Evolutionary conservation across 441 rosid genomes (phyloP).

Genomic region (Hura crepitans): DNA sequence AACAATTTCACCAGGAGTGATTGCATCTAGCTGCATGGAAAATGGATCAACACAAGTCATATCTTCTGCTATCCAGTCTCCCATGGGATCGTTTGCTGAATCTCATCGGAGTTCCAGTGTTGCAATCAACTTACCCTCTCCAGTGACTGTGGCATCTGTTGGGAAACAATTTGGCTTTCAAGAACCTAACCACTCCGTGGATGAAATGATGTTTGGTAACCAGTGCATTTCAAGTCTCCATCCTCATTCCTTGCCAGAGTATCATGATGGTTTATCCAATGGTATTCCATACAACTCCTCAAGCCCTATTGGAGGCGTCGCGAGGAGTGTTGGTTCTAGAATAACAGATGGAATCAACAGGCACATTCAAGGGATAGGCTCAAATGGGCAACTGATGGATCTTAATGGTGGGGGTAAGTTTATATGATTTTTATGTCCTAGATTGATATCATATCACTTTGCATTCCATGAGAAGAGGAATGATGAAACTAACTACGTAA

Average conservation of each 20-base stretch:
- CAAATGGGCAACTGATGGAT: constrained; percentile 58
- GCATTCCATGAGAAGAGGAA: background rate
- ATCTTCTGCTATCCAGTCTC: constrained; percentile 35
- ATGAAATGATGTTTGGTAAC: constrained; percentile 36
- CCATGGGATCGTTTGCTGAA: constrained; percentile 35
- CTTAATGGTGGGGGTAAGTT: constrained; percentile 71
- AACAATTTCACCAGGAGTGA: constrained; percentile 34
- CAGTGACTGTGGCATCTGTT: constrained; percentile 36
- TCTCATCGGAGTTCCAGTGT: constrained; percentile 46
- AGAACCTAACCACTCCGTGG: constrained; percentile 35
- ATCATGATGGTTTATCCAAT: constrained; percentile 41
- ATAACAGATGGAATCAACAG: constrained; percentile 59
- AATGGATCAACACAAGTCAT: constrained; percentile 32
- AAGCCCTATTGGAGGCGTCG: constrained; percentile 44
- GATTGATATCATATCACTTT: background rate
- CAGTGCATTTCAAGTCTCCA: constrained; percentile 36
- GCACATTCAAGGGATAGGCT: constrained; percentile 48
- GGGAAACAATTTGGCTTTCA: constrained; percentile 39
- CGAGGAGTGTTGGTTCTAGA: constrained; percentile 43
- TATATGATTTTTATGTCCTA: constrained; percentile 23
- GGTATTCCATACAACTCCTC: constrained; percentile 40
- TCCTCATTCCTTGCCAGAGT: constrained; percentile 58
- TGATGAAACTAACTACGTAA: background rate
- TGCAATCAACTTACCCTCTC: constrained; percentile 43
- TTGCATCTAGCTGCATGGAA: constrained; percentile 32